Conservation (phyloP, 2,329 filamentous ascomycete genomes). For the Apiospora phragmitis region DNA sequence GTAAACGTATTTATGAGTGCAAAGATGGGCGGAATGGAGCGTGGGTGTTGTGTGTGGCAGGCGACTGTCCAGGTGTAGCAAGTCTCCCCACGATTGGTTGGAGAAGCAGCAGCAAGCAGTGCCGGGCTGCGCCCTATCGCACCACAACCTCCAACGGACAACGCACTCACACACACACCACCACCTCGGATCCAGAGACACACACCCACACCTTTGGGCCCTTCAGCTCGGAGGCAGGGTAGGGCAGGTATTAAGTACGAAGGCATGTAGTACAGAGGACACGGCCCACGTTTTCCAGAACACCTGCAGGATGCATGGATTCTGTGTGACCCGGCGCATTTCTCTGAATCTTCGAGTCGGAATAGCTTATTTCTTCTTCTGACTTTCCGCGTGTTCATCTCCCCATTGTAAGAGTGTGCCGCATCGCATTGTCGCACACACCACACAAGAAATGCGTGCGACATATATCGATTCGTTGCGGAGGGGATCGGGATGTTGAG, state of each 20-base stretch:
- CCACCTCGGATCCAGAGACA: neutral
- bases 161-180: neutral
- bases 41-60: neutral
- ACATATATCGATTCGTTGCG: neutral
- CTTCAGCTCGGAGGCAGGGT: neutral
- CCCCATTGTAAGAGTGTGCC: neutral
- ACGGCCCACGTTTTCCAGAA: constrained; percentile 5
- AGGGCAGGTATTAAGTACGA: neutral
- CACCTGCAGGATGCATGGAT: constrained; percentile 10
- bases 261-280: constrained; percentile 1
- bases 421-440: neutral
- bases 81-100: neutral
- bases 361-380: neutral
- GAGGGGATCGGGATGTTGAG: neutral
- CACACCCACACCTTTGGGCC: neutral
- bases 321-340: neutral
- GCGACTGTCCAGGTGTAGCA: neutral
- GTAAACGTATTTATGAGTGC: neutral
- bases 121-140: neutral
- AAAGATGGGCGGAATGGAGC: neutral
- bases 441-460: neutral
- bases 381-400: neutral
- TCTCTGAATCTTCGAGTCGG: neutral
- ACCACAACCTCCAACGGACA: neutral
- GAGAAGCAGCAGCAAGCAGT: neutral